These are phyloP conservation scores for Papiliotrema laurentii DNA, from an alignment of 1,284 basidiomycete species.

Conservation along the genomic window DNA sequence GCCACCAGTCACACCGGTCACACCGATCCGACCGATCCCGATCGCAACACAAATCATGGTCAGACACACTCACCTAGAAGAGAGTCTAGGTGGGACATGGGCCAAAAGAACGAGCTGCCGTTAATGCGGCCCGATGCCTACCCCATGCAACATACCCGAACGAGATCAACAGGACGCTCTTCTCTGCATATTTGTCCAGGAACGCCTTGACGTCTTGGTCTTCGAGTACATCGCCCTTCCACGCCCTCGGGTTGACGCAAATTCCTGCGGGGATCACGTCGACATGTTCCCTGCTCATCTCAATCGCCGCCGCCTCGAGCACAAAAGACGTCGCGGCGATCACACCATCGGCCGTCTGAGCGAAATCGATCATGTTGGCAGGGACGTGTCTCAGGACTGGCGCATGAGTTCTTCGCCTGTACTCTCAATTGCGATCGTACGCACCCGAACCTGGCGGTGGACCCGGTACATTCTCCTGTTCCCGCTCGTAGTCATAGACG, in stretches of 20 bases:
- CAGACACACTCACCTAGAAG: too few relatives aligned
- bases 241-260: background rate
- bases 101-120: background rate
- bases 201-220: background rate
- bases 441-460: too few relatives aligned
- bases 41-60: too few relatives aligned
- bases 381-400: background rate
- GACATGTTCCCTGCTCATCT: background rate
- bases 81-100: background rate
- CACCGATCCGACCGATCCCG: too few relatives aligned
- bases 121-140: background rate
- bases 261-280: background rate
- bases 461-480: background rate
- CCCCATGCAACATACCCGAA: slow-evolving; percentile 1
- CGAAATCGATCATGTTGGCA: background rate
- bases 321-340: background rate
- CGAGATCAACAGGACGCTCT: background rate
- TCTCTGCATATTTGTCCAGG: background rate
- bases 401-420: background rate
- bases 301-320: background rate
- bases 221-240: background rate
- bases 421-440: too few relatives aligned
- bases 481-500: slow-evolving; percentile 6
- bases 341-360: background rate
- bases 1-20: too few relatives aligned